phyloP scores from a whole-genome alignment of 306 rosid species.

The Quercus bicolor region DNA sequence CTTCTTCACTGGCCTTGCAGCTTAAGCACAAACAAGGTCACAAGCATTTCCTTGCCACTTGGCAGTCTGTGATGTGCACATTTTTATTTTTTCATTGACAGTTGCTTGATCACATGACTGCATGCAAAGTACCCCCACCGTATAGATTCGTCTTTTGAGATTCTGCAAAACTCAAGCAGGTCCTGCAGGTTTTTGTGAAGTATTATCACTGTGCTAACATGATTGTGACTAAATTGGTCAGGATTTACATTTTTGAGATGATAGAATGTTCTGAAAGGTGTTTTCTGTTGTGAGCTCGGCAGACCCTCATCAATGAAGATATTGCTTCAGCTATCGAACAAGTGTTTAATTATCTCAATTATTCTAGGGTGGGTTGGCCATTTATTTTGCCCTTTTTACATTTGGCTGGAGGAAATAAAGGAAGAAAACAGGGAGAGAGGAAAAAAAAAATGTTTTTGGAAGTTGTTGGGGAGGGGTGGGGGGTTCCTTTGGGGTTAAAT shows the following conservation, averaged over 20 bases:
- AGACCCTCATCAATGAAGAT: background rate
- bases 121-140: background rate
- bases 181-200: background rate
- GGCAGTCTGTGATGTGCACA: background rate
- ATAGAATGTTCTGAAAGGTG: background rate
- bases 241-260: background rate
- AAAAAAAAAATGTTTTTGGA: no score
- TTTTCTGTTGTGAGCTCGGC: background rate
- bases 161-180: background rate
- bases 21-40: background rate
- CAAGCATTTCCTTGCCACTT: background rate
- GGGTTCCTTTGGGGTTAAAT: no score
- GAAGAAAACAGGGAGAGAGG: no score
- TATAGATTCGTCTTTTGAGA: background rate
- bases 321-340: background rate
- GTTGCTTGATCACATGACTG: background rate
- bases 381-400: background rate
- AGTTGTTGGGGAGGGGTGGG: background rate
- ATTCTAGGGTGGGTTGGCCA: background rate
- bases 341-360: background rate
- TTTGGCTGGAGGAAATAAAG: background rate
- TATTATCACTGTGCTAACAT: background rate
- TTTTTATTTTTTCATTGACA: background rate
- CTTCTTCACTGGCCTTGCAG: background rate
- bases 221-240: slow-evolving; percentile 1